Base-by-base conservation (phyloP, 1,139 yeast species). In the Hemisphaericaspora lyxosophila region DNA sequence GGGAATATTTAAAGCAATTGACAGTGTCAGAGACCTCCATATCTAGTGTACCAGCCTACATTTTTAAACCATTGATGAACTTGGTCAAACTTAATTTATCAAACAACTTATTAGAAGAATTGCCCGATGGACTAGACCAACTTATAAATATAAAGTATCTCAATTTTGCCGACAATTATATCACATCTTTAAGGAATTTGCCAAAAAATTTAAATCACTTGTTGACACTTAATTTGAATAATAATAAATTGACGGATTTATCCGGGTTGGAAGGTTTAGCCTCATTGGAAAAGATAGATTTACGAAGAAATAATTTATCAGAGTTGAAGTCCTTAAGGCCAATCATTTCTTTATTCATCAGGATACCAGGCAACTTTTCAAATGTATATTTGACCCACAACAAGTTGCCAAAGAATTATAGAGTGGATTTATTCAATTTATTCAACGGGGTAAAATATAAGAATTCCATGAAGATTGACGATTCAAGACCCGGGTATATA, bases 401-500 rank as follows among this genome's bases (percentile, higher is more conserved):
- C 48, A 67, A 68, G 35, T 62, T 66, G 39, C 77, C 62, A 16
- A 71, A 78, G 47, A 70, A 67, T 20, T 76, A 73, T 47, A 54
- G 85, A 43, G 67, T 70, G 22, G 83, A 79, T 34, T 50, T 79
- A 22, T 79, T 79, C 56, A 78, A 79, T 52, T 51, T 73, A 42
- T 56, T 69, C 43, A 76, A 80, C 48, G 82, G 82, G 11, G 74
- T 75, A 19, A 73, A 69, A 39, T 73, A 68, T 42, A 62, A 64
- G 27, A 78, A 75, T 42, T 55, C 55, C 15, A 55, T 79, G 44
- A 69, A 73, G 48, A 72, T 80, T 35, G 85, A 80, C 52, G 85
- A 82, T 39, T 75, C 82, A 7, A 59, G 73, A 41, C 85, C 86
- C 0, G 85, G 86, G 1, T 73, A 80, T 43, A 75, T 80, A 54